Base-by-base conservation (phyloP, 1,284 basidiomycete genomes). In the Meira nashicola region DNA sequence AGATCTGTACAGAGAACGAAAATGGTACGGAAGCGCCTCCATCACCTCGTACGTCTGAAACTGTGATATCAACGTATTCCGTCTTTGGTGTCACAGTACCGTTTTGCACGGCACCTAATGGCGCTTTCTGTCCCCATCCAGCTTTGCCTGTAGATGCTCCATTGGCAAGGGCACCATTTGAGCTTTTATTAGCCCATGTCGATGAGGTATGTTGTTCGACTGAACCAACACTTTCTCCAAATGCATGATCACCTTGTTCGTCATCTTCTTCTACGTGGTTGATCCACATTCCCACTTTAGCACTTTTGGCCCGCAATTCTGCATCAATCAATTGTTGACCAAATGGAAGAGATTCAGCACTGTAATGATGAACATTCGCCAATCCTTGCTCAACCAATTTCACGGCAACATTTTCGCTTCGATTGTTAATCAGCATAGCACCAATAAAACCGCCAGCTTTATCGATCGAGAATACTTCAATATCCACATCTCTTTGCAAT, bases 391-490 rank as follows among this genome's bases (percentile, higher is more conserved):
- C 85, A n/a, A 89, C 87, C 15, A 98, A 83, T 38, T 86, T 80
- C 44, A 93, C 82, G 1, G 92, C 93, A 48, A 85, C 87, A 76
- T 96, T 97, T 65, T 91, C 88, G 1, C 58, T 67, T 59, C 65
- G 63, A 33, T 33, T 33, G 71, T 84, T 90, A 70, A 89, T 67
- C 79, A 89, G 95, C 58, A 96, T 82, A 0, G 87, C 64, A 15
- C 94, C 94, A 67, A 98, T 93, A 81, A 96, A 97, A 7, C 94
- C 93, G 41, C 94, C 94, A 15, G 88, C 88, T 81, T 95, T 96
- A 82, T 98, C 94, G 14, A 88, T 86, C 47, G 85, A 84, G 60
- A 94, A 89, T 48, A 96, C 86, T 67, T 90, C 87, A 62, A 97
- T 86, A 79, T 98, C 94, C 14, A 92, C 88, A 73, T 98, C 95